These are phyloP conservation scores for Albophoma yamanashiensis DNA, from an alignment of 2,329 filamentous ascomycete species.

Conservation along the genomic window DNA sequence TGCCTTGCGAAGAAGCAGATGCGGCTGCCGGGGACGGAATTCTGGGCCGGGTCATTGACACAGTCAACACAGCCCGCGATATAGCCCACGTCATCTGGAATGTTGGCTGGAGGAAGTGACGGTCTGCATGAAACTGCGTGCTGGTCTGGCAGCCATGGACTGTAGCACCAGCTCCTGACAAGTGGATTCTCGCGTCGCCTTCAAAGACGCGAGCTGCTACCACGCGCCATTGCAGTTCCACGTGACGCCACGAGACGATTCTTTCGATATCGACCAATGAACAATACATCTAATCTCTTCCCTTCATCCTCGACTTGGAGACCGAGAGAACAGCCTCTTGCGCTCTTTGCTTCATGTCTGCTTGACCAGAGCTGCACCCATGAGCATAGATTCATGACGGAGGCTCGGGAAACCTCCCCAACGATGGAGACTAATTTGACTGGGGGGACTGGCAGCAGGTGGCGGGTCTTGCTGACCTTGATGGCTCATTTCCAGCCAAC, in stretches of 20 bases:
- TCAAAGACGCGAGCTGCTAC: not conserved
- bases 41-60: slow-evolving; percentile 72
- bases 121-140: not conserved
- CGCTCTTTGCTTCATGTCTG: not conserved
- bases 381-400: not conserved
- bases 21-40: slow-evolving; percentile 49
- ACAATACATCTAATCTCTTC: not conserved
- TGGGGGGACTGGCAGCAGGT: not conserved
- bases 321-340: not conserved
- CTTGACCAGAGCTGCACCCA: not conserved
- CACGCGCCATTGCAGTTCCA: not conserved
- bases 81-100: slow-evolving; percentile 66
- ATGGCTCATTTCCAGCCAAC: not conserved
- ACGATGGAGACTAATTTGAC: not conserved
- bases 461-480: not conserved
- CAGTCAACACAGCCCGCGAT: slow-evolving; percentile 61
- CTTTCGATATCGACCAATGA: not conserved
- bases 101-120: slow-evolving; percentile 47
- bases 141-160: too few relatives aligned
- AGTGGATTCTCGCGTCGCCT: not conserved
- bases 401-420: not conserved
- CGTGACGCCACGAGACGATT: not conserved
- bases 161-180: not conserved
- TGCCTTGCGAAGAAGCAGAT: slow-evolving; percentile 74
- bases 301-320: not conserved